These are phyloP conservation scores for Nitzschia sp. DNA, from an alignment of 108 stramenopile genomes.

Conservation along the genomic window DNA sequence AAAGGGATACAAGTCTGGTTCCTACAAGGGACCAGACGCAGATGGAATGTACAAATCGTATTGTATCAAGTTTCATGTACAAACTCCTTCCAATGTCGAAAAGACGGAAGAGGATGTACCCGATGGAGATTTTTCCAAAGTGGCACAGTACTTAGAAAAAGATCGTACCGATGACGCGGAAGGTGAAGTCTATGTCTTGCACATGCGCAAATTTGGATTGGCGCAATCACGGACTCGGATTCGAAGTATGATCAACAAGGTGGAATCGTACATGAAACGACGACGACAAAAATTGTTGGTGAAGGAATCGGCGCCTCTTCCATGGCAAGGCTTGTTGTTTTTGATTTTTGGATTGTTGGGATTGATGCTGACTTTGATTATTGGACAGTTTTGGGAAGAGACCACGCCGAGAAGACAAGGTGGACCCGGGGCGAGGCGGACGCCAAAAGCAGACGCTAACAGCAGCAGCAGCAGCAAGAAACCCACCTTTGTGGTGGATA, in stretches of 20 bases:
- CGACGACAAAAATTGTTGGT: slow-evolving; percentile 60
- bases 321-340: slow-evolving; percentile 66
- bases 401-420: slow-evolving; percentile 34
- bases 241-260: slow-evolving; percentile 55
- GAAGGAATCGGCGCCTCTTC: slow-evolving; percentile 57
- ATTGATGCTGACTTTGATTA: slow-evolving; percentile 51
- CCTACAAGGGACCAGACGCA: slow-evolving; percentile 62
- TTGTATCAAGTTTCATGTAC: slow-evolving; percentile 30
- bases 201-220: slow-evolving; percentile 66
- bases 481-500: slow-evolving; percentile 24
- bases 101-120: slow-evolving; percentile 13
- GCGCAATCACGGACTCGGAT: slow-evolving; percentile 58
- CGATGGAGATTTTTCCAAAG: slow-evolving; percentile 7
- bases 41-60: slow-evolving; percentile 67
- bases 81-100: slow-evolving; percentile 11
- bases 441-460: not conserved
- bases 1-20: slow-evolving; percentile 32
- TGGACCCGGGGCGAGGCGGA: slow-evolving; percentile 41
- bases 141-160: not conserved
- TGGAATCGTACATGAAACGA: slow-evolving; percentile 64
- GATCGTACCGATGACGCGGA: slow-evolving; percentile 5
- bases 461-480: not conserved
- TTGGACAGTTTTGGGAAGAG: slow-evolving; percentile 83
- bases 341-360: slow-evolving; percentile 73
- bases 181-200: slow-evolving; percentile 33